Evolutionary conservation across 176 grass and related monocot species (phyloP).

Genomic region (Chrysopogon serrulatus): DNA sequence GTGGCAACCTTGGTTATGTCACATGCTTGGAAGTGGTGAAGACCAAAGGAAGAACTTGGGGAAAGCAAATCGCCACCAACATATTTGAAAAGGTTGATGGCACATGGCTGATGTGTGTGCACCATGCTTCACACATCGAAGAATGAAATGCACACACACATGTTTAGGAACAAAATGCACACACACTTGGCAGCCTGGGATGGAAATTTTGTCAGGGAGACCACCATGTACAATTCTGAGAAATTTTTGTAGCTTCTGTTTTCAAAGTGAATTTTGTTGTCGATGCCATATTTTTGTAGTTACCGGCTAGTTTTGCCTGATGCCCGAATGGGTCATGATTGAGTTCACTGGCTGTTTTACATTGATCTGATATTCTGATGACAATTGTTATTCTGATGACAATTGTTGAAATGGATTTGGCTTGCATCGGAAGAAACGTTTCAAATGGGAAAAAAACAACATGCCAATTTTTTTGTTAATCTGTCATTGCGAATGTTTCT

Average conservation of each 20-base stretch:
- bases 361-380: not conserved
- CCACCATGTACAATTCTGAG: constrained; percentile 1
- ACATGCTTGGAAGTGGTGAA: constrained; percentile 92
- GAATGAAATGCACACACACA: constrained; percentile 26
- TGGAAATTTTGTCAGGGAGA: constrained; percentile 30
- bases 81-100: constrained; percentile 81
- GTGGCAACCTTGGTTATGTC: constrained; percentile 62
- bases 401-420: constrained; percentile 3
- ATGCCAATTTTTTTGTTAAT: too few species aligned
- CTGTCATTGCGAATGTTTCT: too few species aligned
- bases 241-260: not conserved
- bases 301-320: not conserved
- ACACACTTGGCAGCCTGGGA: not conserved
- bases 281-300: not conserved
- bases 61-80: constrained; percentile 82
- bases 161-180: not conserved
- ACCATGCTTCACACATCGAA: constrained; percentile 89
- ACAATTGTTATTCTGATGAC: not conserved
- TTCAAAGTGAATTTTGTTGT: not conserved
- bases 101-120: constrained; percentile 82
- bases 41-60: constrained; percentile 81
- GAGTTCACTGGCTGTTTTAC: not conserved
- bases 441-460: too few species aligned
- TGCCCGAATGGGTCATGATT: not conserved
- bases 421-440: not conserved